Base-by-base conservation (phyloP, 192 early-diverging fungal genomes). In the Dimargaris verticillata region DNA sequence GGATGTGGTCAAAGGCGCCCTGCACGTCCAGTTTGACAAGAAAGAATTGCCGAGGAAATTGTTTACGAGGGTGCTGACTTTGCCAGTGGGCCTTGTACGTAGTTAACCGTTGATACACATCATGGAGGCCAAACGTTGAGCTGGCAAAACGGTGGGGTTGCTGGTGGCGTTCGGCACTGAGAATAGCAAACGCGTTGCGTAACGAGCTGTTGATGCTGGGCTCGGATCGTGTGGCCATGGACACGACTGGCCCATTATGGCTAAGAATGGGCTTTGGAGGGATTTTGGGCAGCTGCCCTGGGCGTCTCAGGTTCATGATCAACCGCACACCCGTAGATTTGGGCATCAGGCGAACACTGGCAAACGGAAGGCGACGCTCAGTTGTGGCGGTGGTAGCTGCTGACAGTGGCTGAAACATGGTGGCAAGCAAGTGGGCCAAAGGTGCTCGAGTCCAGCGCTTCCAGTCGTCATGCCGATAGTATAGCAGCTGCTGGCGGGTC, bases 21-120 rank as follows among this genome's bases (percentile, higher is more conserved):
- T 70, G 73, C 46, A 95, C 81, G 65, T 95, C 93, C 11, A 89
- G 75, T 63, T 93, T 95, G 59, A 81, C 86, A 69, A 92, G 83
- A 60, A 82, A 95, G 12, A 49, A 63, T 15, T 13, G 5, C 18
- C 25, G 28, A 77, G 26, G 44, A 41, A 43, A 20, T 49, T 24
- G 1, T 42, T 65, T 20, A 58, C 63, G 14, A 7, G 2, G 33
- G 33, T 38, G 33, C 33, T 38, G 33, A 38, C 33, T 2, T 38
- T 38, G 33, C 33, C 2, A 61, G 54, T 15, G n/a, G 52, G 46
- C 15, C 50, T 79, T 80, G 64, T 69, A 72, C 12, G 62, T 60
- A 52, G 64, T 65, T 46, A 84, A 68, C 46, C 64, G 53, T 7
- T 65, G 44, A 38, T 72, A 74, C 0, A 79, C 63, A 25, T 83